Conservation (phyloP, 2,329 filamentous ascomycete species). For the Diplodia sapinea region DNA sequence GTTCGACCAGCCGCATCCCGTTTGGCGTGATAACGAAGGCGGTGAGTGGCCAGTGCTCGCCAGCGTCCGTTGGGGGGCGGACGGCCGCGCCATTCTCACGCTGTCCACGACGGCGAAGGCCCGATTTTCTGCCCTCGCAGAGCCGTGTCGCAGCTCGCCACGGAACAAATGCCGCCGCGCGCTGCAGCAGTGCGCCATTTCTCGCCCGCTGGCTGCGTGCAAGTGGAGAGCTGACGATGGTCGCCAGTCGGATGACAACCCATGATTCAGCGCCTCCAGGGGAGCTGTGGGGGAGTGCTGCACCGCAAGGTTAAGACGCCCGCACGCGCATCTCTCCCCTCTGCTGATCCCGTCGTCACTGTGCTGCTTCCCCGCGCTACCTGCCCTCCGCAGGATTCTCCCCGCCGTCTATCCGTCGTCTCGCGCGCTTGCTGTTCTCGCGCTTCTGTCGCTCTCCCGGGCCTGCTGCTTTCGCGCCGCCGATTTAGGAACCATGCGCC, state of each 20-base stretch:
- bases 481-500: neutral
- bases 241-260: slow-evolving; percentile 8
- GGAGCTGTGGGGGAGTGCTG: slow-evolving; percentile 9
- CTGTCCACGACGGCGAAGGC: slow-evolving; percentile 7
- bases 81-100: neutral
- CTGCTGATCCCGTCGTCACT: slow-evolving; percentile 37
- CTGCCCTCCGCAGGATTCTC: slow-evolving; percentile 35
- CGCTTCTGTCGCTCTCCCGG: neutral
- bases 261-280: slow-evolving; percentile 11
- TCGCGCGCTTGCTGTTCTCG: slow-evolving; percentile 20
- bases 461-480: neutral
- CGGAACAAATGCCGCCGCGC: slow-evolving; percentile 17
- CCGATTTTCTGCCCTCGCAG: slow-evolving; percentile 16
- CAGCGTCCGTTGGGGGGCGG: neutral
- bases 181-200: slow-evolving; percentile 20
- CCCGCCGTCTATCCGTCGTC: neutral
- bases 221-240: slow-evolving; percentile 7
- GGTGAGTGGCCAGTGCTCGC: slow-evolving; percentile 11
- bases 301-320: slow-evolving; percentile 8
- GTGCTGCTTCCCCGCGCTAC: slow-evolving; percentile 42
- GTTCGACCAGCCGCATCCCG: slow-evolving; percentile 5
- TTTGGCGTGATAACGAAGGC: slow-evolving; percentile 22
- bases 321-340: slow-evolving; percentile 32
- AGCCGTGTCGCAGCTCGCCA: neutral
- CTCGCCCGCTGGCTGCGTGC: slow-evolving; percentile 3